Conservation (phyloP, 805 yeast genomes). For the Yamadazyma sp. region DNA sequence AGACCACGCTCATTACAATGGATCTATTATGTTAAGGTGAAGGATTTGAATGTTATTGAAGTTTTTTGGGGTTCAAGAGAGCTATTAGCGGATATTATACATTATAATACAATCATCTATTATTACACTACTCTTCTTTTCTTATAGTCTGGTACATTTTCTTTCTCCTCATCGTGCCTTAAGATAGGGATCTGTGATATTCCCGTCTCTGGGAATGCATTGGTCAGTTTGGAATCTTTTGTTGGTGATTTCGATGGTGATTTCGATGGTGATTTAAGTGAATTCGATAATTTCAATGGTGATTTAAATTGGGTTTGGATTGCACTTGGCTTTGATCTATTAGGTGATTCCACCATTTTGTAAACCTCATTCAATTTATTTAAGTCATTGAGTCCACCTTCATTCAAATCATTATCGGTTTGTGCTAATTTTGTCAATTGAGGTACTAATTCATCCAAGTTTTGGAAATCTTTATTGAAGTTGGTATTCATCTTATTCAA, state of each 20-base stretch:
- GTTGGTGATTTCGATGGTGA: constrained; percentile 7
- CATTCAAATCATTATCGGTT: too few species aligned
- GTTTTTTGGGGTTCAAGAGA: too few species aligned
- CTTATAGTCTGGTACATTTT: constrained; percentile 10
- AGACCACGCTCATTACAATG: too few species aligned
- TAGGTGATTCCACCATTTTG: too few species aligned
- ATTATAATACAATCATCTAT: too few species aligned
- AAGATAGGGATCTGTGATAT: constrained; percentile 7
- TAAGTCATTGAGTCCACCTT: too few species aligned
- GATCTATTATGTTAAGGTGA: too few species aligned
- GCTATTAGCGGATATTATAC: too few species aligned
- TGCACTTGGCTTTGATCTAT: too few species aligned
- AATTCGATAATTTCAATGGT: constrained; percentile 4
- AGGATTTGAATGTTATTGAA: too few species aligned
- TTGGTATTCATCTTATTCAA: constrained; percentile 5
- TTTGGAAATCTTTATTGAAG: constrained; percentile 1
- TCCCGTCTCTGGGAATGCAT: too few species aligned
- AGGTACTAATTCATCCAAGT: background rate
- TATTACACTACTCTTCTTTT: constrained; percentile 14
- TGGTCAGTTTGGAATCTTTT: constrained; percentile 3
- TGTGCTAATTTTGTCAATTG: background rate
- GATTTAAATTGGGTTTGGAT: background rate
- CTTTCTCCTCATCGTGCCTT: constrained; percentile 10
- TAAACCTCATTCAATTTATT: too few species aligned
- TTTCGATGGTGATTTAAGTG: background rate